These are phyloP conservation scores for Arctium minus DNA, from an alignment of 129 eudicot genomes.

Conservation along the genomic window DNA sequence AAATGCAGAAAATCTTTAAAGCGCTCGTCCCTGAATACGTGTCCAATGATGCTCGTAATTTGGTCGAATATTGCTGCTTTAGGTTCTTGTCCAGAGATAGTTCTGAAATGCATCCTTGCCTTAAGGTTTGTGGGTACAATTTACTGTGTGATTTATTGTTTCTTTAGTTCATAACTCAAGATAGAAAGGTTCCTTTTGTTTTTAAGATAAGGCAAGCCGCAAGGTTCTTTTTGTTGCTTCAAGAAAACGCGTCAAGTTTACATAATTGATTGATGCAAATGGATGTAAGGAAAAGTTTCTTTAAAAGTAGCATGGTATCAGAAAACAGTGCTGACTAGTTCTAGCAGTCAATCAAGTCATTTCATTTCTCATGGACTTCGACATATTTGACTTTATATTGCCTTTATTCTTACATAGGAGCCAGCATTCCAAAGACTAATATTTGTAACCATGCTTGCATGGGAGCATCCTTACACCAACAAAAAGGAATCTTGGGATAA, in stretches of 20 bases:
- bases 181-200: neutral
- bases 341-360: neutral
- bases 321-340: neutral
- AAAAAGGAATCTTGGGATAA: conserved; percentile 36
- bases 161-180: neutral
- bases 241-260: neutral
- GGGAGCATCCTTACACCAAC: conserved; percentile 74
- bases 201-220: too few relatives aligned
- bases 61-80: conserved; percentile 84
- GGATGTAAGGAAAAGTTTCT: neutral
- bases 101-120: conserved; percentile 68
- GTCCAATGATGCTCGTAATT: conserved; percentile 58
- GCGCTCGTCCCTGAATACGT: conserved; percentile 58
- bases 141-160: neutral
- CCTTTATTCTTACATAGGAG: conserved; percentile 45
- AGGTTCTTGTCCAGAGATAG: conserved; percentile 76
- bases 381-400: neutral
- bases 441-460: conserved; percentile 87
- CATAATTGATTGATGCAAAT: neutral
- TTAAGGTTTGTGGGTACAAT: conserved; percentile 44
- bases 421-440: conserved; percentile 87
- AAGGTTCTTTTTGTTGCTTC: too few relatives aligned
- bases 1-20: conserved; percentile 69
- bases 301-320: neutral
- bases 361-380: neutral